Base-by-base conservation (phyloP, 306 rosid species). In the Luffa aegyptiaca region DNA sequence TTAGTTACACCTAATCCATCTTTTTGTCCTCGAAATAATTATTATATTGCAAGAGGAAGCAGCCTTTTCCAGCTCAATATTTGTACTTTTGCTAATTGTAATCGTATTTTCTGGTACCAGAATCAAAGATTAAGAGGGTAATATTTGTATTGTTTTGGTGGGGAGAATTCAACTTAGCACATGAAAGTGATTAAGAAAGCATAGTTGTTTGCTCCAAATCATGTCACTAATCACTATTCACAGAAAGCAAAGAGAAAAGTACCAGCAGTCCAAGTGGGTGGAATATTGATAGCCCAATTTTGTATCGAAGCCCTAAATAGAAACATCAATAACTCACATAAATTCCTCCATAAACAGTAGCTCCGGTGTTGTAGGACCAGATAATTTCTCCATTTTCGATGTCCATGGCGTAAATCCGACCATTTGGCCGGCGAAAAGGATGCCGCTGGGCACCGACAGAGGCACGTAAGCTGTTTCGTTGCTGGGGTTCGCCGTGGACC, bases 211-310 rank as follows among this genome's bases (percentile, higher is more conserved):
- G 44, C 10, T 39, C 17, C 12, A 10, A 59, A 59, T 59, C 36
- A 58, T 21, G 48, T 72, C 77, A 84, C 17, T 13, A 5, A 31
- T 79, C 59, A 39, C 42, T 3, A 3, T 46, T 46, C 10, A 35
- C 88, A 81, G 77, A 81, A 83, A 8, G 85, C 81, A 65, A 12
- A 81, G 4, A 83, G 83, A 21, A 81, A 79, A 81, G 85, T 83
- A 62, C 88, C 86, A 5, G 84, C 21, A 35, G 90, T 83, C 88
- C 87, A 85, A 55, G 85, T 73, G 17, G 84, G 51, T 85, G 87
- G 71, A 88, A 85, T 35, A 5, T 71, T 11, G 83, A 86, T 12
- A 81, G 83, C 69, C 75, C 76, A 66, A 82, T 79, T 9, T 81
- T 62, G 37, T 79, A 83, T 58, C 87, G 87, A 75, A 55, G 59